Evolutionary conservation across 1,139 yeast species (phyloP), one percentile per base, ranked within the genome.

Genomic region (Yamadazyma jaroonii): DNA sequence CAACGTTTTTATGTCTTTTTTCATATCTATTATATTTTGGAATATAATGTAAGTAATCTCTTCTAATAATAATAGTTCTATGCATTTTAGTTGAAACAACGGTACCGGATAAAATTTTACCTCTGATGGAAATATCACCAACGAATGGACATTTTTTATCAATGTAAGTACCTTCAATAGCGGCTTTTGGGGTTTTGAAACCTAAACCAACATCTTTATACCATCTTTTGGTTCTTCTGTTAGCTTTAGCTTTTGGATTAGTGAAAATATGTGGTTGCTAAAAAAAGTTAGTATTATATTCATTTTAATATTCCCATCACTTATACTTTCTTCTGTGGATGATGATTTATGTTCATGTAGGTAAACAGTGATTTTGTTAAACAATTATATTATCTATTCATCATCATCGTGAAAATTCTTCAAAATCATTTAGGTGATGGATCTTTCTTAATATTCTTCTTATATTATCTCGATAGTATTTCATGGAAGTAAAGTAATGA

Each of bases 11-110:
- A 88, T 92, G 99, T 82, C 99, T 90, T 88, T 92, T 92, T 82
- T 92, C 99, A 85, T 89, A 92, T 86, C 99, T 90, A 95, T 90
- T 92, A 83, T 92, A 92, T 86, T 94, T 92, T 75, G 97, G 96
- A 74, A 92, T 85, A 79, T 88, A 94, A 81, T 94, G 99, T 74
- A 94, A 88, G 94, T 94, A 94, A 71, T 92, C 98, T 81, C 99
- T 92, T 85, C 98, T 90, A 80, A 94, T 85, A 73, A 94, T 85
- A 77, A 94, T 85, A 67, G 99, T 94, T 84, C 99, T 94, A 95
- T 92, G 98, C 98, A 92, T 94, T 84, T 94, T 94, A 84, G 98
- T 90, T 66, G 98, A 92, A 57, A 92, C 96, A 76, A 94, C 99
- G 68, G 95, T 86, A 81, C 94, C 94, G 61, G 97, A 84, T 74